Percentiles rank a stretch among this genome's conserved stretches.
Evolutionary conservation across 2,329 filamentous ascomycete species (phyloP).

Genomic region (Stachybotrys elegans): DNA sequence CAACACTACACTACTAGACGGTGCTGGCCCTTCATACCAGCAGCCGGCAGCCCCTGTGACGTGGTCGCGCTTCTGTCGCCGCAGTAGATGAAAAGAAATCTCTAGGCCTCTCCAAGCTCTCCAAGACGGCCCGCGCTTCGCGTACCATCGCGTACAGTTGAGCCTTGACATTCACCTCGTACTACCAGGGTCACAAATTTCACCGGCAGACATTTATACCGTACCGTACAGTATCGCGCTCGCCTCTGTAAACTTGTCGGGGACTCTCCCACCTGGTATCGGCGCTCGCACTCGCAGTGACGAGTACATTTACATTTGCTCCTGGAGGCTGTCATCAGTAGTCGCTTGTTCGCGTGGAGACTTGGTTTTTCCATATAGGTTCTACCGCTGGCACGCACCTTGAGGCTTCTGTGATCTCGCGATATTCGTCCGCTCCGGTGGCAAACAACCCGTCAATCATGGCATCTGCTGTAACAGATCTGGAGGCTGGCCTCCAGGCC

Average conservation of each 20-base stretch:
- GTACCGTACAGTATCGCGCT: slow-evolving; percentile 16
- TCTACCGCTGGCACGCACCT: too few relatives aligned
- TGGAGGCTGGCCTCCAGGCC: slow-evolving; percentile 85
- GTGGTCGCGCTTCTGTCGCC: slow-evolving; percentile 15
- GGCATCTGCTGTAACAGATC: slow-evolving; percentile 82
- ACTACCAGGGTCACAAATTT: too few relatives aligned
- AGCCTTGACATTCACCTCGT: slow-evolving; percentile 17
- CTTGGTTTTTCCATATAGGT: too few relatives aligned
- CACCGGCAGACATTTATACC: too few relatives aligned
- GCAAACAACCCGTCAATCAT: too few relatives aligned
- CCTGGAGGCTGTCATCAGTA: too few relatives aligned
- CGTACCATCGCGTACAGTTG: slow-evolving; percentile 18
- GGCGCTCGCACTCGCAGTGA: background rate
- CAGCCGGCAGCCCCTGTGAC: slow-evolving; percentile 17
- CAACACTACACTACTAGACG: background rate
- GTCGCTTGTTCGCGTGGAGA: too few relatives aligned
- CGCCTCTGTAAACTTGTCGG: slow-evolving; percentile 19
- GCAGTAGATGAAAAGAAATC: slow-evolving; percentile 14
- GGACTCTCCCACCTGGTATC: background rate
- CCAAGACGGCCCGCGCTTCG: slow-evolving; percentile 12
- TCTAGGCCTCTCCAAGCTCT: background rate
- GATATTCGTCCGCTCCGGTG: slow-evolving; percentile 9
- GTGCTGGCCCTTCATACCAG: slow-evolving; percentile 5
- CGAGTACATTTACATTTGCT: too few relatives aligned
- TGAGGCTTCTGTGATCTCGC: too few relatives aligned